Evolutionary conservation across 2,329 filamentous ascomycete species (phyloP).

Genomic region (Aaosphaeria arxii): DNA sequence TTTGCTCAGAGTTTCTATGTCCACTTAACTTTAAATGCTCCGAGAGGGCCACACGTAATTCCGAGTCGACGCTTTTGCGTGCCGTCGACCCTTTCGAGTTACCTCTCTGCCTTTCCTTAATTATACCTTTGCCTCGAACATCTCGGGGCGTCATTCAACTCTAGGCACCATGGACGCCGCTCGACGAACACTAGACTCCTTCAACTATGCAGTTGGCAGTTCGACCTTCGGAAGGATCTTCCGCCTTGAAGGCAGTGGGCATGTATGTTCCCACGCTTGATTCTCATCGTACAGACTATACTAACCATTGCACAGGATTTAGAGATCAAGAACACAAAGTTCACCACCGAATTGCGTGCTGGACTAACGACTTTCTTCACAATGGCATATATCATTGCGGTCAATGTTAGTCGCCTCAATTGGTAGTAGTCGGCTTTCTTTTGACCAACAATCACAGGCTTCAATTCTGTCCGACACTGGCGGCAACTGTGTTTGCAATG

Average conservation of each 20-base stretch:
- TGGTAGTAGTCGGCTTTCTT: constrained; percentile 51
- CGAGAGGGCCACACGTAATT: no score
- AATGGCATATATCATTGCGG: constrained; percentile 70
- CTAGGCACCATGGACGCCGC: constrained; percentile 21
- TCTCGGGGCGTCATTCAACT: no score
- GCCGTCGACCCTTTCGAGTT: no score
- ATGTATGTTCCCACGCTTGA: constrained; percentile 57
- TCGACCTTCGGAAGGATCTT: constrained; percentile 53
- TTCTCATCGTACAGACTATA: background rate
- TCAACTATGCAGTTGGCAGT: constrained; percentile 23
- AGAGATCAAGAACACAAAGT: constrained; percentile 72
- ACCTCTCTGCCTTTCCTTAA: no score
- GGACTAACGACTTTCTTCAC: constrained; percentile 67
- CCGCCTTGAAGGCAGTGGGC: constrained; percentile 75
- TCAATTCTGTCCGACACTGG: constrained; percentile 55
- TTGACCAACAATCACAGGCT: constrained; percentile 22
- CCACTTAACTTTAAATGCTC: no score
- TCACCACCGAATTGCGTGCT: constrained; percentile 80
- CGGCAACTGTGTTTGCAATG: constrained; percentile 70
- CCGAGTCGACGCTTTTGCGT: no score
- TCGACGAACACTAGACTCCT: constrained; percentile 11
- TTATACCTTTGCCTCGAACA: no score
- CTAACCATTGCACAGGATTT: constrained; percentile 49
- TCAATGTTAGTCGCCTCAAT: constrained; percentile 52
- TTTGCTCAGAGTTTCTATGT: no score